Percentiles rank a stretch among this genome's conserved stretches.
Evolutionary conservation across 2,329 filamentous ascomycete species (phyloP).

Genomic region (Escovopsis weberi): DNA sequence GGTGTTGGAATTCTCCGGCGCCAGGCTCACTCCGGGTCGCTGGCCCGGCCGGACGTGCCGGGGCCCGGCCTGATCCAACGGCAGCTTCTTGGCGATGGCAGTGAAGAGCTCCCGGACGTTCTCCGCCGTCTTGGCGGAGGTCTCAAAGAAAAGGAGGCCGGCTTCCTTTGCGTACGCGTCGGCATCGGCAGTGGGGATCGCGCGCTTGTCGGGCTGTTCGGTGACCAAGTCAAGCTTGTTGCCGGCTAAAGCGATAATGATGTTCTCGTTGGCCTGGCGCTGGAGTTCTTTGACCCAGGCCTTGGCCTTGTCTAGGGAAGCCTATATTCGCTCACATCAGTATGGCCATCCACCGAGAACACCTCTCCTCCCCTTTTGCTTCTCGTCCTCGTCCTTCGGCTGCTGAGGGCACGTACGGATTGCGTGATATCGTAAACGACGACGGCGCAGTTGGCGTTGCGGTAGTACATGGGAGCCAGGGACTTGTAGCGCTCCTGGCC

Average conservation of each 20-base stretch:
- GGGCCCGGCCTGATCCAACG: slow-evolving; percentile 89
- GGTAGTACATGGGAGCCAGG: slow-evolving; percentile 97
- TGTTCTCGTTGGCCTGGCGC: slow-evolving; percentile 97
- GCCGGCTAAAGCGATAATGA: slow-evolving; percentile 93
- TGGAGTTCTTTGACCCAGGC: slow-evolving; percentile 98
- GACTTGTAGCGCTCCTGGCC: slow-evolving; percentile 99
- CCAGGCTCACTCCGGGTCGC: slow-evolving; percentile 43
- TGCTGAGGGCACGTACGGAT: slow-evolving; percentile 50
- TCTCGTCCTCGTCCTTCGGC: too few species aligned
- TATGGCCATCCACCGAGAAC: not conserved
- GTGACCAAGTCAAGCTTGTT: slow-evolving; percentile 96
- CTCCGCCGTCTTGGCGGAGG: slow-evolving; percentile 91
- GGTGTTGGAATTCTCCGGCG: slow-evolving; percentile 42
- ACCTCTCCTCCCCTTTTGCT: not conserved
- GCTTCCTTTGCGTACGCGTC: slow-evolving; percentile 92
- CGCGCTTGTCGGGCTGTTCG: slow-evolving; percentile 90
- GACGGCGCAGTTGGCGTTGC: slow-evolving; percentile 97
- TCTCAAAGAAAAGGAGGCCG: slow-evolving; percentile 94
- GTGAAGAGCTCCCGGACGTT: slow-evolving; percentile 95
- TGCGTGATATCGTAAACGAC: slow-evolving; percentile 99
- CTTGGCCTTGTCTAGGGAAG: slow-evolving; percentile 96
- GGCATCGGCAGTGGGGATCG: slow-evolving; percentile 75
- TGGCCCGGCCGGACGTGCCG: slow-evolving; percentile 60
- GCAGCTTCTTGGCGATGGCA: slow-evolving; percentile 93
- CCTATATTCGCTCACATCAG: slow-evolving; percentile 33